Percentiles rank a stretch among this genome's conserved stretches.
These are phyloP conservation scores for Byssothecium circinans DNA, from an alignment of 2,329 filamentous ascomycete genomes.

Conservation along the genomic window DNA sequence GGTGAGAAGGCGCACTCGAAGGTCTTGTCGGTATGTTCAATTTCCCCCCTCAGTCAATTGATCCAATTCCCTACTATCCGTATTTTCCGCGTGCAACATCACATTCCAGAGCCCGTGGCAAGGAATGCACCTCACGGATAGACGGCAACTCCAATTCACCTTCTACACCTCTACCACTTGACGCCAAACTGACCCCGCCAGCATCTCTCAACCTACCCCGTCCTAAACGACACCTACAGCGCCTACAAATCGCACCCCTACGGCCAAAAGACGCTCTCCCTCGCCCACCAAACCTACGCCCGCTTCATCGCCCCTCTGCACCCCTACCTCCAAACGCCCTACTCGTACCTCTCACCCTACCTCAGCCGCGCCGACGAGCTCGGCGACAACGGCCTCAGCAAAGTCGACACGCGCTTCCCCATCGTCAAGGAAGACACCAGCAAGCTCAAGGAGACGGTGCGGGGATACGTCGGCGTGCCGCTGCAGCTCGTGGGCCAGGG, in stretches of 20 bases:
- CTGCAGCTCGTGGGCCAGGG: conserved; percentile 27
- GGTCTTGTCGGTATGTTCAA: conserved; percentile 42
- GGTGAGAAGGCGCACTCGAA: conserved; percentile 45
- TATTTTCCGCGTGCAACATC: too few species aligned
- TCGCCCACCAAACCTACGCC: conserved; percentile 74
- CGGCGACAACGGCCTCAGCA: conserved; percentile 41
- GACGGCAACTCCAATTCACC: too few species aligned
- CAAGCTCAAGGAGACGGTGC: conserved; percentile 41
- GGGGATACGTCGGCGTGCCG: conserved; percentile 31
- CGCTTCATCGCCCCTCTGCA: conserved; percentile 76
- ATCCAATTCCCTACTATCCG: too few species aligned
- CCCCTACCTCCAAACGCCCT: conserved; percentile 77
- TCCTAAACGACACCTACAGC: conserved; percentile 76
- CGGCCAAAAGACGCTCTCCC: conserved; percentile 77
- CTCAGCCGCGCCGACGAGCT: conserved; percentile 73
- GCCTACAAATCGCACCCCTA: conserved; percentile 80
- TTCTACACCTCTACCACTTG: too few species aligned
- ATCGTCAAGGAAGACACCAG: conserved; percentile 54
- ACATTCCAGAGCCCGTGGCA: conserved; percentile 2
- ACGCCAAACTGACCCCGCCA: conserved; percentile 40
- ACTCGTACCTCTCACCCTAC: conserved; percentile 82
- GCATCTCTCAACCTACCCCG: conserved; percentile 83
- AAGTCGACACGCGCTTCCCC: conserved; percentile 42
- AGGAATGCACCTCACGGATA: not conserved
- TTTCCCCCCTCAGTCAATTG: not conserved